Percentiles rank a stretch among this genome's conserved stretches.
phyloP scores from a whole-genome alignment of 177 flowering plant species.

The Vitis hybrid region DNA sequence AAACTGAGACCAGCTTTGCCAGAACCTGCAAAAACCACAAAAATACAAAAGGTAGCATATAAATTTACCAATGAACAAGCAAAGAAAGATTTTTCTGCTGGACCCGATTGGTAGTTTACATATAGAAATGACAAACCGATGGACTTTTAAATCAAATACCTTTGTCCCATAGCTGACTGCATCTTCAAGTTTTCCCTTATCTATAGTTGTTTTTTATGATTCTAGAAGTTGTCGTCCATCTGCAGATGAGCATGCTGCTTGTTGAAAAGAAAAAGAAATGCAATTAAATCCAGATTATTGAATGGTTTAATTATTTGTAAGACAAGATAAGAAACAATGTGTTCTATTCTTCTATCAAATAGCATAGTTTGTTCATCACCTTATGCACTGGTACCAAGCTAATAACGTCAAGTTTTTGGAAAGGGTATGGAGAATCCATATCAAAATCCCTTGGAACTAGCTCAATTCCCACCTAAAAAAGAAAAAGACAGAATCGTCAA shows the following conservation, averaged over 20 bases:
- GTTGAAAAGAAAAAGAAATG: constrained; percentile 52
- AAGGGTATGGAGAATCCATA: constrained; percentile 85
- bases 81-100: background rate
- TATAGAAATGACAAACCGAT: background rate
- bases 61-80: background rate
- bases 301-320: background rate
- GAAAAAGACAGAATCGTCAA: background rate
- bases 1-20: constrained; percentile 90
- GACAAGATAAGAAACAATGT: background rate
- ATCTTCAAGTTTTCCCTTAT: constrained; percentile 99
- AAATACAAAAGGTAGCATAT: background rate
- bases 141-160: constrained; percentile 35
- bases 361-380: constrained; percentile 28
- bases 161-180: constrained; percentile 95
- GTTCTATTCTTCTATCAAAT: background rate
- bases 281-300: background rate
- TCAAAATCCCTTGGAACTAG: constrained; percentile 91
- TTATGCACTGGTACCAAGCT: constrained; percentile 95
- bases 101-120: background rate
- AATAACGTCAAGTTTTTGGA: constrained; percentile 67
- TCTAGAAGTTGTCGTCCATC: constrained; percentile 96
- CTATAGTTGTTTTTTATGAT: constrained; percentile 94
- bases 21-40: constrained; percentile 60
- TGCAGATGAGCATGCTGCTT: constrained; percentile 98
- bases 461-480: constrained; percentile 83